These are phyloP conservation scores for Lipomyces spencermartinsiae DNA, from an alignment of 805 yeast species.

Conservation along the genomic window DNA sequence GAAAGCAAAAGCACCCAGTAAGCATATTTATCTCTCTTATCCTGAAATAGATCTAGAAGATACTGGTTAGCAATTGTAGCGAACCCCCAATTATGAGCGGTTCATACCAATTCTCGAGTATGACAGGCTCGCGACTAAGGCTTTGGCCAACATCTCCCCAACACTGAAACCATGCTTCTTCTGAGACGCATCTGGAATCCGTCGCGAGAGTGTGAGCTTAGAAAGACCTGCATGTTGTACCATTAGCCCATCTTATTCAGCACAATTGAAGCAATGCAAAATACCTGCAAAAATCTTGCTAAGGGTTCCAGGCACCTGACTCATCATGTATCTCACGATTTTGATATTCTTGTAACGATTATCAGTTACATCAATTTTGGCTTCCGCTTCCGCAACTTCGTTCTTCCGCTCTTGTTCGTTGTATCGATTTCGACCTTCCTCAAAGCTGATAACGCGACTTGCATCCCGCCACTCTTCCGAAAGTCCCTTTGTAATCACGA, in stretches of 20 bases:
- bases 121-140: slow-evolving; percentile 35
- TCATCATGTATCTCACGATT: slow-evolving; percentile 33
- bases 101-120: slow-evolving; percentile 30
- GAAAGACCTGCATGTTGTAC: slow-evolving; percentile 29
- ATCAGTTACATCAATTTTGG: slow-evolving; percentile 35
- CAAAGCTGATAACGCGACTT: slow-evolving; percentile 25
- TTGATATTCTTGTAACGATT: slow-evolving; percentile 36
- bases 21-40: slow-evolving; percentile 31
- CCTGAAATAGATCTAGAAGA: slow-evolving; percentile 22
- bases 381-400: slow-evolving; percentile 33
- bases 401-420: slow-evolving; percentile 23
- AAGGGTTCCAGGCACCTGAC: slow-evolving; percentile 35
- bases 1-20: slow-evolving; percentile 35
- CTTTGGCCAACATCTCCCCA: slow-evolving; percentile 40
- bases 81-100: not conserved
- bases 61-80: not conserved
- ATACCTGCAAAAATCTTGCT: slow-evolving; percentile 32
- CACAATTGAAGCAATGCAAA: no score
- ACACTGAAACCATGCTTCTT: slow-evolving; percentile 42
- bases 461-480: slow-evolving; percentile 38
- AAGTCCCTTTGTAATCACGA: slow-evolving; percentile 27
- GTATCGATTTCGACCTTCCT: slow-evolving; percentile 21
- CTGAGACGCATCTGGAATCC: slow-evolving; percentile 34
- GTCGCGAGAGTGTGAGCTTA: slow-evolving; percentile 30
- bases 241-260: not conserved